Conservation (phyloP, 192 early-diverging fungal genomes). For the Podochytrium sp. region DNA sequence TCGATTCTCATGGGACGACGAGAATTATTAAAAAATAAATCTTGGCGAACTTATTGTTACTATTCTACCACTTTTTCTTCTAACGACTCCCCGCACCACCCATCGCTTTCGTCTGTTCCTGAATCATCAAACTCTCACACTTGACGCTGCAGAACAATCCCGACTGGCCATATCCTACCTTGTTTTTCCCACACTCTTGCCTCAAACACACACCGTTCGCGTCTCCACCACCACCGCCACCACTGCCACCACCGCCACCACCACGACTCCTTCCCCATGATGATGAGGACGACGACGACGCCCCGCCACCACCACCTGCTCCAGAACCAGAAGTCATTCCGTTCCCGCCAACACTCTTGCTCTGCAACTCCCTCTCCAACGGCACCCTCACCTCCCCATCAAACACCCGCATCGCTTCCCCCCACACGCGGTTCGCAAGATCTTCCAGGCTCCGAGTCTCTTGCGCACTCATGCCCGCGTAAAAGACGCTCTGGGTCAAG, state of each 20-base stretch:
- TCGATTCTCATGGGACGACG: constrained; percentile 16
- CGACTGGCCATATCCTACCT: constrained; percentile 12
- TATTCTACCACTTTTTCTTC: too few species aligned
- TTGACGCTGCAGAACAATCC: constrained; percentile 19
- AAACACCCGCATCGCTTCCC: not conserved
- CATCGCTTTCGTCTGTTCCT: constrained; percentile 4
- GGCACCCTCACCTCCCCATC: constrained; percentile 8
- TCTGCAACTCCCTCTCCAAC: not conserved
- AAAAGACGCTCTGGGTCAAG: constrained; percentile 1
- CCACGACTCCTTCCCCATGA: not conserved
- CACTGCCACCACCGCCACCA: not conserved
- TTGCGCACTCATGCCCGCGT: not conserved
- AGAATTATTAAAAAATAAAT: not conserved
- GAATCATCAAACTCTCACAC: constrained; percentile 14
- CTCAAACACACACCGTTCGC: not conserved
- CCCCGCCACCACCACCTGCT: not conserved
- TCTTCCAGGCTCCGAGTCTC: not conserved
- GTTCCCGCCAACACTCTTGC: not conserved
- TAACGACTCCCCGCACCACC: too few species aligned
- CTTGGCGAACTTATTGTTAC: too few species aligned
- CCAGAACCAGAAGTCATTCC: not conserved
- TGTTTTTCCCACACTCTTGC: constrained; percentile 6
- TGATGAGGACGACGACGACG: not conserved
- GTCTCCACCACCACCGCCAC: not conserved
- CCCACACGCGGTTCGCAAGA: constrained; percentile 22